phyloP scores from a whole-genome alignment of 257 asterid genomes.

The Lycium barbarum region DNA sequence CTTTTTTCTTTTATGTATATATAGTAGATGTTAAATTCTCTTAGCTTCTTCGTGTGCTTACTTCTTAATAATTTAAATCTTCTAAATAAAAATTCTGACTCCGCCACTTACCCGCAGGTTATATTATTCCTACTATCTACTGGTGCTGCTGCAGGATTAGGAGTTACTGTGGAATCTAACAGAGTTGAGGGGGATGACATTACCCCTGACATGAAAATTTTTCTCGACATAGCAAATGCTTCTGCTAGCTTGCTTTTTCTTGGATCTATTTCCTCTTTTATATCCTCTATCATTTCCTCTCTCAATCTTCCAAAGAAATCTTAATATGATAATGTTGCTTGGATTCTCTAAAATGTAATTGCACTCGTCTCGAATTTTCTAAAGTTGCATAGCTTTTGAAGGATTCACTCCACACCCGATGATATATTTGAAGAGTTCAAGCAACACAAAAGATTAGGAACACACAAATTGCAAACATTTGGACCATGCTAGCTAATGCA shows the following conservation, averaged over 20 bases:
- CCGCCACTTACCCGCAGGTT: not conserved
- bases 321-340: not conserved
- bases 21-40: no score
- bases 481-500: not conserved
- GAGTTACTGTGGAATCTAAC: conserved; percentile 17
- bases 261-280: conserved; percentile 1
- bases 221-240: conserved; percentile 25
- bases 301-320: conserved; percentile 11
- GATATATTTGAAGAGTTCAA: not conserved
- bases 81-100: no score
- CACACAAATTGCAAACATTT: not conserved
- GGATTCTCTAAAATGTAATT: not conserved
- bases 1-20: no score
- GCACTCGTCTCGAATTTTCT: not conserved
- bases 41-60: no score
- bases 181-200: not conserved
- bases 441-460: not conserved
- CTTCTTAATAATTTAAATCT: no score
- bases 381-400: not conserved
- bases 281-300: not conserved
- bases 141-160: conserved; percentile 30
- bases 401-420: rapidly evolving
- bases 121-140: not conserved
- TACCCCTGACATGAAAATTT: not conserved
- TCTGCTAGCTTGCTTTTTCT: conserved; percentile 21